phyloP scores from a whole-genome alignment of 805 yeast genomes.

The Saccharomycopsis microspora region DNA sequence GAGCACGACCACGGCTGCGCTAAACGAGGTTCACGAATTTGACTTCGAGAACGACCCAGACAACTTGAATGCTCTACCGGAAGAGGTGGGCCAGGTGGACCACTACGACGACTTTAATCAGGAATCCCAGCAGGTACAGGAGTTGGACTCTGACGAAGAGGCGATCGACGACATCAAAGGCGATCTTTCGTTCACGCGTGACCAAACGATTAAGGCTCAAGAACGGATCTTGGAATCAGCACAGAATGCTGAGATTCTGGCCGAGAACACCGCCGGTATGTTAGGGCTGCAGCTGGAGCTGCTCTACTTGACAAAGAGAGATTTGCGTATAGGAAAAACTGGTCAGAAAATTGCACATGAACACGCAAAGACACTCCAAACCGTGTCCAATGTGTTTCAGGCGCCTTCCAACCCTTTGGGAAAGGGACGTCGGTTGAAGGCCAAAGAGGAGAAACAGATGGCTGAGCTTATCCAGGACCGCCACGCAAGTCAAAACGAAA shows the following conservation, averaged over 20 bases:
- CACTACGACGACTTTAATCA: conserved; percentile 12
- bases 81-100: not conserved
- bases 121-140: conserved; percentile 10
- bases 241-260: conserved; percentile 60
- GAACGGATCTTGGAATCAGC: conserved; percentile 70
- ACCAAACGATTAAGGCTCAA: conserved; percentile 76
- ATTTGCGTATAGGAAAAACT: conserved; percentile 64
- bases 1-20: no score
- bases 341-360: conserved; percentile 77
- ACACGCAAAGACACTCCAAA: conserved; percentile 67
- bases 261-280: conserved; percentile 78
- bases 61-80: conserved; percentile 22
- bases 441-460: conserved; percentile 60
- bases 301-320: conserved; percentile 68
- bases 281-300: conserved; percentile 90
- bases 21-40: no score
- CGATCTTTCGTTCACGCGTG: conserved; percentile 73
- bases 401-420: conserved; percentile 67
- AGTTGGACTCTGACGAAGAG: conserved; percentile 33
- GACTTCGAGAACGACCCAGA: conserved; percentile 15
- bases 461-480: conserved; percentile 52
- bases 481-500: conserved; percentile 45
- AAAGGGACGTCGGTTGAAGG: conserved; percentile 60
- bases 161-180: conserved; percentile 81
- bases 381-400: conserved; percentile 12